These are phyloP conservation scores for Syzygium aqueum DNA, from an alignment of 345 rosid species.

Conservation along the genomic window DNA sequence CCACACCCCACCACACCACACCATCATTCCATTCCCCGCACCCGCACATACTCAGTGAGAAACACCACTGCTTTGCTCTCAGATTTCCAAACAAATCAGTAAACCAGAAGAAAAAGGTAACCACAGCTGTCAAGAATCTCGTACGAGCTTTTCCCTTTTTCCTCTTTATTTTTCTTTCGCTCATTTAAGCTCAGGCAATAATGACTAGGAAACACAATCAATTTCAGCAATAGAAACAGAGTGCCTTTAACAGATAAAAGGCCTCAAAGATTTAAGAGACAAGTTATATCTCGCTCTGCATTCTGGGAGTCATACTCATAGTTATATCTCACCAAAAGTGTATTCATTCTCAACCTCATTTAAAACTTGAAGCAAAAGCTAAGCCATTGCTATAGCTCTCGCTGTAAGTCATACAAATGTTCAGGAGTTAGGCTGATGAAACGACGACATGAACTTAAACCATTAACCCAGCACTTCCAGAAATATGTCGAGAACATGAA, in stretches of 20 bases:
- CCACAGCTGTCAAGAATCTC: neutral
- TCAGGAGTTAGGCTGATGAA: neutral
- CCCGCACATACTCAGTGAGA: neutral
- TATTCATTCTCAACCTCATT: neutral
- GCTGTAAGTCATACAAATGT: neutral
- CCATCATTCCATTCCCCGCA: neutral
- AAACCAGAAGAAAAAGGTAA: neutral
- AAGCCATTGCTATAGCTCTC: neutral
- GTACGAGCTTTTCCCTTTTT: neutral
- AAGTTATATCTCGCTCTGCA: neutral
- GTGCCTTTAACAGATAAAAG: neutral
- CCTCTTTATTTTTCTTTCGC: neutral
- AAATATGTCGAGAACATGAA: neutral
- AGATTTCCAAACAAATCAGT: neutral
- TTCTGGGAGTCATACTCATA: neutral
- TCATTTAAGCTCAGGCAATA: neutral
- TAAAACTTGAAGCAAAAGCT: neutral
- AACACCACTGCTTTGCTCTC: neutral
- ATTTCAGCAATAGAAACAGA: neutral
- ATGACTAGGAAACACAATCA: neutral
- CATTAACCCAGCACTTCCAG: neutral
- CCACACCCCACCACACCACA: neutral
- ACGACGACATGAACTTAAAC: neutral
- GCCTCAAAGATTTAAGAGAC: neutral
- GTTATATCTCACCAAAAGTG: neutral